Conservation (phyloP, 106 monocot species). For the Phalaenopsis equestris region DNA sequence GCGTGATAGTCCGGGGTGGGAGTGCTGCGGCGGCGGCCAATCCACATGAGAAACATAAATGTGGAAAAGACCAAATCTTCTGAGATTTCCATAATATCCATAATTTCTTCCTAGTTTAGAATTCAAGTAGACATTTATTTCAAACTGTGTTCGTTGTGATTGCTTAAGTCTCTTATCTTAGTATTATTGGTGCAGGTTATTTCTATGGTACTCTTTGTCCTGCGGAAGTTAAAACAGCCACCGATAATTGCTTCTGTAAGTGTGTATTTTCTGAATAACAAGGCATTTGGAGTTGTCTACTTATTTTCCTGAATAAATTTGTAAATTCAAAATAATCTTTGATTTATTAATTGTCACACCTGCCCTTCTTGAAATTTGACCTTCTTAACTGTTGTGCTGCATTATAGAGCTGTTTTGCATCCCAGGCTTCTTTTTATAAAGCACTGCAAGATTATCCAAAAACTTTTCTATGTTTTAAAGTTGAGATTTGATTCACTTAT, state of each 20-base stretch:
- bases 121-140: background rate
- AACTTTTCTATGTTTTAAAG: background rate
- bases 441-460: background rate
- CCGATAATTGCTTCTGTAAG: constrained; percentile 93
- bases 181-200: constrained; percentile 38
- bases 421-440: background rate
- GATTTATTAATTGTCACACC: background rate
- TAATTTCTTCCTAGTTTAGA: background rate
- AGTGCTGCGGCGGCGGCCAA: too few relatives aligned
- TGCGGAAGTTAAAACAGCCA: constrained; percentile 76
- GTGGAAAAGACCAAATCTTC: too few relatives aligned
- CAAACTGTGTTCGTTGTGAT: background rate
- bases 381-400: background rate
- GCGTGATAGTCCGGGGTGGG: too few relatives aligned
- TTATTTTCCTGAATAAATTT: background rate
- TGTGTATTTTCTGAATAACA: background rate
- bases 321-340: background rate
- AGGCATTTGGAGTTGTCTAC: background rate
- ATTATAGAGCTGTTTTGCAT: background rate
- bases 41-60: too few relatives aligned
- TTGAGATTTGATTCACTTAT: background rate
- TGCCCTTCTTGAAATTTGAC: background rate
- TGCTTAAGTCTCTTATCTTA: background rate
- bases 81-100: background rate
- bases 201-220: constrained; percentile 19